phyloP scores from a whole-genome alignment of 495 filamentous ascomycete species.

The Cetradonia linearis region DNA sequence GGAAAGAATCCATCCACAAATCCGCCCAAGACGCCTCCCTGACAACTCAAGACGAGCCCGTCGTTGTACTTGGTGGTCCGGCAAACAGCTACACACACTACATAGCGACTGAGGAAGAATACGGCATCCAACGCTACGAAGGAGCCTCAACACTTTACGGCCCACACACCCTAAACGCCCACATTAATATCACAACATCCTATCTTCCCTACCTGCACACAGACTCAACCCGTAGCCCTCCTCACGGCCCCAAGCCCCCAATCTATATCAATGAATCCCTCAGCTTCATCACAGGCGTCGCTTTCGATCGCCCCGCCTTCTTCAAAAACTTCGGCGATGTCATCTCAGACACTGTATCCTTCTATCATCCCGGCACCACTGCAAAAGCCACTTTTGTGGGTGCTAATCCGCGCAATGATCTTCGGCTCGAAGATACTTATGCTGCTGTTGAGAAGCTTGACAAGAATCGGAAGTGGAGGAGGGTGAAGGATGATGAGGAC shows the following conservation, averaged over 20 bases:
- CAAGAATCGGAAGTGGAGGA: conserved; percentile 46
- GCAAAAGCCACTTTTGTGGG: conserved; percentile 68
- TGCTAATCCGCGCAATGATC: conserved; percentile 82
- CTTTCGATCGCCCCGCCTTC: conserved; percentile 60
- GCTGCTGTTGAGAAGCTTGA: conserved; percentile 63
- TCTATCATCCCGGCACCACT: conserved; percentile 46
- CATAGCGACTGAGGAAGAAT: conserved; percentile 88
- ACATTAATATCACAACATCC: conserved; percentile 72
- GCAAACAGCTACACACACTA: conserved; percentile 97
- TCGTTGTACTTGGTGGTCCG: conserved; percentile 84
- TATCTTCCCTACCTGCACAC: conserved; percentile 56
- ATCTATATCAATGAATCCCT: conserved; percentile 72
- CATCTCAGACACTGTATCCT: conserved; percentile 38
- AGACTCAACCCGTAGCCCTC: conserved; percentile 37
- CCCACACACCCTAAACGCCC: conserved; percentile 79
- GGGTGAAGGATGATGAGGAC: conserved; percentile 62
- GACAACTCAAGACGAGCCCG: conserved; percentile 37
- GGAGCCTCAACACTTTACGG: conserved; percentile 93
- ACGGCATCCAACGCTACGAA: conserved; percentile 83
- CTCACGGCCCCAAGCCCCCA: conserved; percentile 57
- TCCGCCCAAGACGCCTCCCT: conserved; percentile 36
- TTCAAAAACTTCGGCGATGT: conserved; percentile 73
- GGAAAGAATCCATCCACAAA: conserved; percentile 70
- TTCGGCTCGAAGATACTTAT: conserved; percentile 68
- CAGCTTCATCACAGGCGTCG: conserved; percentile 70